phyloP scores from a whole-genome alignment of 1,284 basidiomycete species.

The Chalciporus sp. region DNA sequence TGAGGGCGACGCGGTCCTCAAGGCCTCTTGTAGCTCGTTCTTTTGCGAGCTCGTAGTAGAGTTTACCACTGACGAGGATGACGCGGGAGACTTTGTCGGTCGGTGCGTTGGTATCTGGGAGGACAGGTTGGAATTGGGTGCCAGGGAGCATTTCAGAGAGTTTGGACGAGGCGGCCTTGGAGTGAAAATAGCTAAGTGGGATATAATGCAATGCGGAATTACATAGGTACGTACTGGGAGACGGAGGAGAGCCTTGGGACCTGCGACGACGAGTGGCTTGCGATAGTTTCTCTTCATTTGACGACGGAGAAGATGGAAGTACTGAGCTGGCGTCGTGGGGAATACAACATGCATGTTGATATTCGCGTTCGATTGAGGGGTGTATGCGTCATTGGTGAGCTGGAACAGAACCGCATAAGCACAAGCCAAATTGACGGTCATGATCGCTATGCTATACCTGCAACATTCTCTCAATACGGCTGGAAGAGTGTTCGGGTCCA shows the following conservation, averaged over 20 bases:
- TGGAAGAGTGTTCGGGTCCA: conserved; percentile 89
- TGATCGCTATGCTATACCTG: conserved; percentile 49
- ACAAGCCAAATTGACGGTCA: neutral
- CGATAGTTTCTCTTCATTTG: conserved; percentile 85
- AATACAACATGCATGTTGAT: conserved; percentile 83
- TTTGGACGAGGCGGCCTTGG: conserved; percentile 73
- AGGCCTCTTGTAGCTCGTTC: conserved; percentile 57
- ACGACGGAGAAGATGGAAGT: conserved; percentile 85
- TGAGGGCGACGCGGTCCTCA: conserved; percentile 58
- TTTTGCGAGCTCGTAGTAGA: conserved; percentile 85
- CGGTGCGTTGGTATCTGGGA: conserved; percentile 47
- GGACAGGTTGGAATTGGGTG: conserved; percentile 71
- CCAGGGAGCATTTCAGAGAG: conserved; percentile 66
- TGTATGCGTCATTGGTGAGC: conserved; percentile 73
- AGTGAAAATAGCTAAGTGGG: neutral
- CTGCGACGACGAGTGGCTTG: conserved; percentile 82
- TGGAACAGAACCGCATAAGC: conserved; percentile 29
- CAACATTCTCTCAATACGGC: conserved; percentile 83
- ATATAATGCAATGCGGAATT: too few relatives aligned
- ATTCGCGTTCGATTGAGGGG: conserved; percentile 43
- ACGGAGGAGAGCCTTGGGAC: conserved; percentile 81
- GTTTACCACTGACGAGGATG: conserved; percentile 73
- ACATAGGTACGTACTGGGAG: conserved; percentile 57
- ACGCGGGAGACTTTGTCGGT: conserved; percentile 55
- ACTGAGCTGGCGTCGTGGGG: conserved; percentile 86